phyloP scores from a whole-genome alignment of 73 alveolate species.

The Tetrahymena elliotti region DNA sequence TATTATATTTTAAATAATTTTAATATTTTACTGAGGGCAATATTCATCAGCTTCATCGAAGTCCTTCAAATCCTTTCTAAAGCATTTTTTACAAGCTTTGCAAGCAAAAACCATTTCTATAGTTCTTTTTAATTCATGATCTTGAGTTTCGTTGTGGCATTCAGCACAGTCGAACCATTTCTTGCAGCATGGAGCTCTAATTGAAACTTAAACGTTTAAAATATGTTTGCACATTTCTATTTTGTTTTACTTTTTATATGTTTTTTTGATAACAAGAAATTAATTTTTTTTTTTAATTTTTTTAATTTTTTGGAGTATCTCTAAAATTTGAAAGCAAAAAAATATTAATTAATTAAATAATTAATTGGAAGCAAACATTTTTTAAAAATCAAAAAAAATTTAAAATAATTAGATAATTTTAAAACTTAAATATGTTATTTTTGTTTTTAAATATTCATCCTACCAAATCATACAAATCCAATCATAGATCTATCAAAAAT shows the following conservation, averaged over 20 bases:
- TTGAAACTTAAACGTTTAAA: conserved; percentile 80
- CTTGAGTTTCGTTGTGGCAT: conserved; percentile 74
- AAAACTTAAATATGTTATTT: neutral
- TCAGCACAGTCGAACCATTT: conserved; percentile 87
- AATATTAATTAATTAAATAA: neutral
- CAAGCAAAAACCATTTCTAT: conserved; percentile 75
- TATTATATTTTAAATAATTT: too few relatives aligned
- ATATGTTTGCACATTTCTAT: conserved; percentile 83
- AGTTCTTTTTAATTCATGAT: conserved; percentile 57
- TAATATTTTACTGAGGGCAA: conserved; percentile 65
- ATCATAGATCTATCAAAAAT: neutral
- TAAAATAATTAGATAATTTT: neutral
- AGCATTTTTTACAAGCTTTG: conserved; percentile 81
- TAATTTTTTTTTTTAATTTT: neutral
- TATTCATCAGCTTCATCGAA: conserved; percentile 81
- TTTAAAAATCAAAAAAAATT: neutral
- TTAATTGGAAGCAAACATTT: neutral
- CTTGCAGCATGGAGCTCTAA: conserved; percentile 82
- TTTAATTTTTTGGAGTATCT: neutral
- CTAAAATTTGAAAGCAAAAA: neutral
- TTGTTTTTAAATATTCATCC: neutral
- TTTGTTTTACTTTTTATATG: neutral
- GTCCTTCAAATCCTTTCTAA: conserved; percentile 71
- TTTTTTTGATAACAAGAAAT: neutral
- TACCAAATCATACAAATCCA: neutral